Base-by-base conservation (phyloP, 2,329 filamentous ascomycete species). In the Periglandula ipomoeae region DNA sequence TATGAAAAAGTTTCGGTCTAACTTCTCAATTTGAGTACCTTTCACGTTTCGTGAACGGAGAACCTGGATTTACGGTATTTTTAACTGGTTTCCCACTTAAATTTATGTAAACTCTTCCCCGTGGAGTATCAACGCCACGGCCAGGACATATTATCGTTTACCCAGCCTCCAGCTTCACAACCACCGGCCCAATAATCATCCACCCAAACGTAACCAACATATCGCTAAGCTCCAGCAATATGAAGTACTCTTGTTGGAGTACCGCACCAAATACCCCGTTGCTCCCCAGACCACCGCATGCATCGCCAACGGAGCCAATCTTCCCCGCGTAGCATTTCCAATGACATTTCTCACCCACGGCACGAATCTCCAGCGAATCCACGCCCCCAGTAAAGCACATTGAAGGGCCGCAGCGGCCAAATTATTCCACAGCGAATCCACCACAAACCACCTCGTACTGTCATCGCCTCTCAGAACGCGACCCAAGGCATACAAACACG, bases 201-300 rank as follows among this genome's bases (percentile, higher is more conserved):
- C 53, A 55, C 30, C 46, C 52, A 35, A 52, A 49, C 35, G 58
- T 60, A 7, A 61, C 50, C 43, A 60, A 38, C 52, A 69, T 50
- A 5, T 65, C 66, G 50, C 62, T 63, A 52, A 67, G 56, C 60
- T 71, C 63, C 19, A 70, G 54, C 40, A 62, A 58, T 5, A 72
- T 58, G 50, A 65, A 70, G 46, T 70, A 65, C 34, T n/a, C n/a
- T 55, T 59, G 38, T 66, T 65, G 26, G 67, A 64, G 48, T 64
- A 63, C 35, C 55, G 53, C 13, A 68, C 55, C 23, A 69, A 22
- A 17, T 58, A 53, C 30, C 43, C 56, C 45, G 59, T 61, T 1
- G 30, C 48, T 8, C 41, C 53, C 48, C 50, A 43, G 3, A 49
- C 17, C 9, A 56, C 5, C 26, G 39, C 44, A 15, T 56, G 32